phyloP scores from a whole-genome alignment of 1,284 basidiomycete species.

The Exobasidium cylindrosporum region DNA sequence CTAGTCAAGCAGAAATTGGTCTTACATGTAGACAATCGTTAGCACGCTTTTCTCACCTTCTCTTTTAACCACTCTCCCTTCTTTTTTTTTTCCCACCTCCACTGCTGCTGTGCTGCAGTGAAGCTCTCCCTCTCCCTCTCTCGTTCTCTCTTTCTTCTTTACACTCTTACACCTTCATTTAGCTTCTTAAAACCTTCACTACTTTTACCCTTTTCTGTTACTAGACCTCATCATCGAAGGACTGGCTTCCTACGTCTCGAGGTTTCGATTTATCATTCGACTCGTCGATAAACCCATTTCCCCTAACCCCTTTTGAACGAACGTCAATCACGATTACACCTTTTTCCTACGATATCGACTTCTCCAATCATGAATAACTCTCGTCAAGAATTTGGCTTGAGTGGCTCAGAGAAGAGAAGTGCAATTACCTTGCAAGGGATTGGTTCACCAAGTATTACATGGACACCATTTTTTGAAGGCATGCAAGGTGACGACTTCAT shows the following conservation, averaged over 20 bases:
- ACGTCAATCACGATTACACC: too few species aligned
- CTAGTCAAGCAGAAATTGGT: too few species aligned
- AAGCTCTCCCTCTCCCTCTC: conserved; percentile 8
- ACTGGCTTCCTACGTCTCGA: background rate
- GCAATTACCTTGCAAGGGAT: background rate
- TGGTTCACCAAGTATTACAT: background rate
- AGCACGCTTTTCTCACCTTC: background rate
- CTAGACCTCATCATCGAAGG: too few species aligned
- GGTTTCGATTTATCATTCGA: too few species aligned
- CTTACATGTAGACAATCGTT: too few species aligned
- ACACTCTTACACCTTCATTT: conserved; percentile 12
- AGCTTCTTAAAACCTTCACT: conserved; percentile 15
- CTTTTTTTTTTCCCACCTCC: background rate
- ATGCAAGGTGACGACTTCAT: background rate
- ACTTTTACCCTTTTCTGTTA: background rate
- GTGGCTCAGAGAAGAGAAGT: too few species aligned
- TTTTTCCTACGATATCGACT: too few species aligned
- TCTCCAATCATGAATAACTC: too few species aligned
- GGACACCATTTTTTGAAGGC: conserved; percentile 10
- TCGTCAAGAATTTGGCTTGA: too few species aligned
- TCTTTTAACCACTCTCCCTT: background rate
- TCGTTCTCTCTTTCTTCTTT: background rate
- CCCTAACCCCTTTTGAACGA: too few species aligned
- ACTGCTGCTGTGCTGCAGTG: conserved; percentile 1
- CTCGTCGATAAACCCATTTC: too few species aligned